Evolutionary conservation across 1,284 basidiomycete species (phyloP).

Genomic region (Cerioporus squamosus): DNA sequence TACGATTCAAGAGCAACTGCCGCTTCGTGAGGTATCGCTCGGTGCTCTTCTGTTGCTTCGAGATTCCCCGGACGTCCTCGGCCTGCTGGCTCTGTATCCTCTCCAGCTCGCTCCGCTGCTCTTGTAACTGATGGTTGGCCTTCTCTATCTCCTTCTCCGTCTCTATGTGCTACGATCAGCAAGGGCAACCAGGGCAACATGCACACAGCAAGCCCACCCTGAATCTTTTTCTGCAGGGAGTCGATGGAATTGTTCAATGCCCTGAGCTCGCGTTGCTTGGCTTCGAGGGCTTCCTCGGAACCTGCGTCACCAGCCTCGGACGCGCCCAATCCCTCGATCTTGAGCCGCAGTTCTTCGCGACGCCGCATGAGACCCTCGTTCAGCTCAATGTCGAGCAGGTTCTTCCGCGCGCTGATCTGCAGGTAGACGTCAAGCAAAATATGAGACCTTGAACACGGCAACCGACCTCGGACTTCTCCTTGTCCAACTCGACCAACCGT

Average conservation of each 20-base stretch:
- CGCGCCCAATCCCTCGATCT: conserved; percentile 78
- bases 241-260: conserved; percentile 70
- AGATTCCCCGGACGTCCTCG: conserved; percentile 86
- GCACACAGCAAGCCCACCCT: conserved; percentile 51
- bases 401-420: conserved; percentile 81
- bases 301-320: conserved; percentile 61
- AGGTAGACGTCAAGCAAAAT: background rate
- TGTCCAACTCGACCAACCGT: conserved; percentile 70
- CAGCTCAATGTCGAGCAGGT: conserved; percentile 89
- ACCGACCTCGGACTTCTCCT: conserved; percentile 66
- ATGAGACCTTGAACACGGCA: conserved; percentile 40
- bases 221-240: conserved; percentile 61
- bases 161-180: conserved; percentile 41
- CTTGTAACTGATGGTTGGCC: conserved; percentile 67
- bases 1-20: conserved; percentile 81
- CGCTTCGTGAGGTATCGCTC: conserved; percentile 94
- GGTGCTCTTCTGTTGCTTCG: conserved; percentile 91
- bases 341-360: conserved; percentile 76
- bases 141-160: conserved; percentile 76
- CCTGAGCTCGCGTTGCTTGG: conserved; percentile 70
- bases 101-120: conserved; percentile 72
- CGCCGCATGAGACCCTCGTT: conserved; percentile 86
- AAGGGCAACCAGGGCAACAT: background rate
- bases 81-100: conserved; percentile 80
- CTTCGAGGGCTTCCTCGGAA: conserved; percentile 69